Percentiles rank a stretch among this genome's conserved stretches.
Evolutionary conservation across 441 rosid genomes (phyloP).

Genomic region (Breynia disticha): DNA sequence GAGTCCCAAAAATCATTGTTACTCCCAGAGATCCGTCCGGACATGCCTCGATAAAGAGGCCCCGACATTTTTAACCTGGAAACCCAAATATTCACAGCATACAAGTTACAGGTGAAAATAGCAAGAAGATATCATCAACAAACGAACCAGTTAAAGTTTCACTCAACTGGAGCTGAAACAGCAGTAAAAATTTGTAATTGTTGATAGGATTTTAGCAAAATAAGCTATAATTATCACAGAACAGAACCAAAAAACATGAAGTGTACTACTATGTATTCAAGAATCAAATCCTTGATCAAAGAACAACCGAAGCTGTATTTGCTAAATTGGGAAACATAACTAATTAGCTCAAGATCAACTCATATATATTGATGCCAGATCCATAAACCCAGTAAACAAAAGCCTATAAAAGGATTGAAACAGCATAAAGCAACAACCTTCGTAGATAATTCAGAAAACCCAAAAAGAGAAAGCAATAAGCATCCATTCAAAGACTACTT

Average conservation of each 20-base stretch:
- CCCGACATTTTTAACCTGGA: constrained; percentile 54
- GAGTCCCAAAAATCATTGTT: constrained; percentile 60
- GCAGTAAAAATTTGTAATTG: neutral
- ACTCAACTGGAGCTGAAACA: neutral
- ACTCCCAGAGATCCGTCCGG: constrained; percentile 63
- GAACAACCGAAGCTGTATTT: too few species aligned
- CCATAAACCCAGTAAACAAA: constrained; percentile 10
- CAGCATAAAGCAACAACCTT: neutral
- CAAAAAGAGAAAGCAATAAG: constrained; percentile 5
- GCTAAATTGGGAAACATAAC: neutral
- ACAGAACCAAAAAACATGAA: neutral
- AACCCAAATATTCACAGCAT: constrained; percentile 9
- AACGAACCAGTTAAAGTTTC: constrained; percentile 1
- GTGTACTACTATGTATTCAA: neutral
- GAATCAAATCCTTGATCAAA: neutral
- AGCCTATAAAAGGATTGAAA: constrained; percentile 9
- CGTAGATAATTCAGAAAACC: constrained; percentile 9
- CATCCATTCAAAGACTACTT: neutral
- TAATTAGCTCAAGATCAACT: constrained; percentile 10
- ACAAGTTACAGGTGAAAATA: neutral
- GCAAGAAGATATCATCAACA: neutral
- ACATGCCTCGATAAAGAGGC: constrained; percentile 71
- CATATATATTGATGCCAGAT: constrained; percentile 21
- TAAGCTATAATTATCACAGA: neutral
- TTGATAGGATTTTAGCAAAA: neutral